Evolutionary conservation across 1,139 yeast species (phyloP), one percentile per base, ranked within the genome.

Genomic region (Saccharomyces hybrid): DNA sequence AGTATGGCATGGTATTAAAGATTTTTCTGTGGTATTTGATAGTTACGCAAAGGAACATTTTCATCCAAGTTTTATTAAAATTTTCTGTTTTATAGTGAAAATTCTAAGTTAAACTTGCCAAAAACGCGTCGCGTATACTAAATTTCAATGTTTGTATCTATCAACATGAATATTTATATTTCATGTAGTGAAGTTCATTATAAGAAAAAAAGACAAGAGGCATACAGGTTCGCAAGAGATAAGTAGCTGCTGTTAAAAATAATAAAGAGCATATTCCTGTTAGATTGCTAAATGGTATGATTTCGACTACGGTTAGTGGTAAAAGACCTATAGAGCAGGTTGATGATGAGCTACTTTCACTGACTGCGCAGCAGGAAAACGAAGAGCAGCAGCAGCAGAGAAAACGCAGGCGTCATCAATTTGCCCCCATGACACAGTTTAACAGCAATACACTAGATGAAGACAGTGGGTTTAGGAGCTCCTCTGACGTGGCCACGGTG

Each of bases 371-470:
- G n/a, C 55, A 55, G 9, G 48, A 50, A 14, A 42, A 54, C 23
- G 51, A 53, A 9, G 50, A 53, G 23, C 46, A 52, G 19, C 52
- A 48, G 13, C 58, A 53, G 11, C 49, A 23, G 4, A 56, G 48
- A 11, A 58, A 58, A 46, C 62, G 54, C 48, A 57, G 66, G 52
- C 58, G 60, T 23, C 61, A 57, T 28, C 55, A 55, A 25, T 62
- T 52, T 55, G 62, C 62, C 41, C 59, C 68, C 0, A 68, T 68
- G 71, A 67, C 71, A 3, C 71, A 68, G 51, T 60, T 60, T 46
- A 55, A 47, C 19, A 48, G 52, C 19, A 48, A 50, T 26, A 34
- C 46, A n/a, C 11, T 11, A 9, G 32, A 27, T 27, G 14, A n/a
- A 11, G 28, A 44, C 56, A 5, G 44, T 5, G n/a, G 44, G n/a